Evolutionary conservation across 1,139 yeast genomes (phyloP).

Genomic region (Protomyces inundatus): DNA sequence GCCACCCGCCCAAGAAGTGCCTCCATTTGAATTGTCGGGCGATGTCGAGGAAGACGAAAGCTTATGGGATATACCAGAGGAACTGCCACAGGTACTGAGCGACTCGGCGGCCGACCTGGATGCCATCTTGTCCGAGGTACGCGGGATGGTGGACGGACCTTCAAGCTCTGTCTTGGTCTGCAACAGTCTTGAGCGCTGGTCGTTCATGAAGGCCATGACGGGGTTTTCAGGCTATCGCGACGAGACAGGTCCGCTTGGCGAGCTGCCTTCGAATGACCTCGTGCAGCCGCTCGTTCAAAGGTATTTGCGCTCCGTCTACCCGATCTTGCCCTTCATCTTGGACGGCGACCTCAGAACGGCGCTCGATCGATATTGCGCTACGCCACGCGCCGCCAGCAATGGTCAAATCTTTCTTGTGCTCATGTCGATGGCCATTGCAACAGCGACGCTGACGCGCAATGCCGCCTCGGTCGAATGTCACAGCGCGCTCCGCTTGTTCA

Average conservation of each 20-base stretch:
- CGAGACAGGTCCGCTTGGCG: slow-evolving; percentile 18
- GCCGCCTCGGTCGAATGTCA: slow-evolving; percentile 5
- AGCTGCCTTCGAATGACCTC: not conserved
- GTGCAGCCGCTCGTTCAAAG: slow-evolving; percentile 14
- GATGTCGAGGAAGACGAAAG: not conserved
- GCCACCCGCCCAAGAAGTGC: not conserved
- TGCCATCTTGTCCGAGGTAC: not conserved
- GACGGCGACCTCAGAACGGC: slow-evolving; percentile 1
- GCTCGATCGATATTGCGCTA: not conserved
- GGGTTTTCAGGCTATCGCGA: slow-evolving; percentile 18
- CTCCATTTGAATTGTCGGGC: not conserved
- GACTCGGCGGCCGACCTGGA: not conserved
- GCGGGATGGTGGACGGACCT: not conserved
- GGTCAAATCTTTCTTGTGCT: slow-evolving; percentile 6
- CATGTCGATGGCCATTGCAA: slow-evolving; percentile 13
- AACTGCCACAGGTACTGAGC: not conserved
- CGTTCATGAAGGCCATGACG: not conserved
- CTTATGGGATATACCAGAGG: not conserved
- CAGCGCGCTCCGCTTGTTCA: slow-evolving; percentile 15
- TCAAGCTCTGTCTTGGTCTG: not conserved
- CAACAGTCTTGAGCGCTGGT: not conserved
- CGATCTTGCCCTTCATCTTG: slow-evolving; percentile 1
- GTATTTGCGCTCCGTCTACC: slow-evolving; percentile 3
- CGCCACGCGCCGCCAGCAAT: not conserved
- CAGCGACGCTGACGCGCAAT: slow-evolving; percentile 7